phyloP scores from a whole-genome alignment of 2,329 filamentous ascomycete genomes.

The Pezizomycotina sp. region DNA sequence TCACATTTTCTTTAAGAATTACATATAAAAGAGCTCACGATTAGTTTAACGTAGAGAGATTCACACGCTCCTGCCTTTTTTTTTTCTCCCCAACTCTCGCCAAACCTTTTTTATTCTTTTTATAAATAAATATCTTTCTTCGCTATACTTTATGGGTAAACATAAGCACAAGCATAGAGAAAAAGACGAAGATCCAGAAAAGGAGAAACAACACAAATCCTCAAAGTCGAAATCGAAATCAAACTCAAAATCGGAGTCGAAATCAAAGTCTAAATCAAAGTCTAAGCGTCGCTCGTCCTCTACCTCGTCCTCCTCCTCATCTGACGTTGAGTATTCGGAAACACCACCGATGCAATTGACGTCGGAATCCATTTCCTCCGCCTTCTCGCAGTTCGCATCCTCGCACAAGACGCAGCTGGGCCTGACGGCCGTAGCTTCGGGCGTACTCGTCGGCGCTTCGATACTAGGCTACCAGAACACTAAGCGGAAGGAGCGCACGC shows the following conservation, averaged over 20 bases:
- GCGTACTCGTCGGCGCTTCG: constrained; percentile 42
- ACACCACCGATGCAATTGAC: constrained; percentile 2
- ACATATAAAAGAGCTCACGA: too few species aligned
- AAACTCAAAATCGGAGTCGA: constrained; percentile 6
- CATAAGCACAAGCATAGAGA: too few species aligned
- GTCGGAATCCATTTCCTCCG: constrained; percentile 8
- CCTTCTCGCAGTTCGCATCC: constrained; percentile 24
- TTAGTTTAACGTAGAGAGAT: too few species aligned
- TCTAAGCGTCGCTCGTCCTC: not conserved
- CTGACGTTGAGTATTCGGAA: constrained; percentile 3
- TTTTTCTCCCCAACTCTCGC: too few species aligned
- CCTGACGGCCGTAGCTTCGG: constrained; percentile 52
- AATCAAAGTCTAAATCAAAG: constrained; percentile 8
- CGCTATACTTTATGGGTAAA: too few species aligned
- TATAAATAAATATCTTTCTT: too few species aligned
- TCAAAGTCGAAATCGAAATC: constrained; percentile 8
- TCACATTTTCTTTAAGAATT: too few species aligned
- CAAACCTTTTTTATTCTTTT: too few species aligned
- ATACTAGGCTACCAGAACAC: constrained; percentile 46
- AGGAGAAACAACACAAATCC: constrained; percentile 5
- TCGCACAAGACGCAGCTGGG: constrained; percentile 45
- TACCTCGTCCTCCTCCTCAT: not conserved
- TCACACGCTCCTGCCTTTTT: too few species aligned
- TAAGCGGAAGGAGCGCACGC: constrained; percentile 39
- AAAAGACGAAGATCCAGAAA: constrained; percentile 4